Evolutionary conservation across 164 flowering plant genomes (phyloP), one percentile per base, ranked within the genome.

Genomic region (Liriodendron chinense): DNA sequence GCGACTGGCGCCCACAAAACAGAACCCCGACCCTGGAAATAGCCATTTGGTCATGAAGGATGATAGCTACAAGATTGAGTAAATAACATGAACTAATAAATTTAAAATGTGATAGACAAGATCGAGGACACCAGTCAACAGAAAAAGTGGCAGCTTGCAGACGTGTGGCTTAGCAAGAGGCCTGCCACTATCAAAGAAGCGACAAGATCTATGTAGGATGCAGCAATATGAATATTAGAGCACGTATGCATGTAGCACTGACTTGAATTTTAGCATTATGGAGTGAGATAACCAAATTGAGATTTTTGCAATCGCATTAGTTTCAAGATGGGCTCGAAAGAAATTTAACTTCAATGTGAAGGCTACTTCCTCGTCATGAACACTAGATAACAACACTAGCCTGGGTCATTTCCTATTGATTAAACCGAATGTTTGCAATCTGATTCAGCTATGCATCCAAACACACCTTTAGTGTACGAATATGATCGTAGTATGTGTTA

Each of bases 1-100:
- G 83, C 71, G 83, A 77, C 67, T 80, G 83, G 23, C 83, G 73
- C 43, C 83, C 83, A 66, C 79, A 77, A n/a, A 80, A 80, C 23
- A 80, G 75, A 25, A 77, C 67, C 47, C 83, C 83, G 13, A 80
- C 76, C 70, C 81, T 79, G 21, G 48, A 76, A 63, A 3, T 47
- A 53, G 59, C 73, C 34, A 75, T 9, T 68, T 69, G 28, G 48
- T 74, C 22, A 12, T 18, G 25, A 34, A 47, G 49, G 62, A n/a
- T 50, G 16, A 23, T 24, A 74, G 47, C 61, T 18, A 67, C 64
- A 21, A 74, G 34, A 26, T 5, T 53, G 26, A 66, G 25, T 23
- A 9, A 65, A 6, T 14, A 74, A 13, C n/a, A 74, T 8, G 9
- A 24, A 21, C 12, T 24, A 24, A 64, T 22, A 24, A 9, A 24